Conservation (phyloP, 305 asterid genomes). For the Fraxinus velutina region DNA sequence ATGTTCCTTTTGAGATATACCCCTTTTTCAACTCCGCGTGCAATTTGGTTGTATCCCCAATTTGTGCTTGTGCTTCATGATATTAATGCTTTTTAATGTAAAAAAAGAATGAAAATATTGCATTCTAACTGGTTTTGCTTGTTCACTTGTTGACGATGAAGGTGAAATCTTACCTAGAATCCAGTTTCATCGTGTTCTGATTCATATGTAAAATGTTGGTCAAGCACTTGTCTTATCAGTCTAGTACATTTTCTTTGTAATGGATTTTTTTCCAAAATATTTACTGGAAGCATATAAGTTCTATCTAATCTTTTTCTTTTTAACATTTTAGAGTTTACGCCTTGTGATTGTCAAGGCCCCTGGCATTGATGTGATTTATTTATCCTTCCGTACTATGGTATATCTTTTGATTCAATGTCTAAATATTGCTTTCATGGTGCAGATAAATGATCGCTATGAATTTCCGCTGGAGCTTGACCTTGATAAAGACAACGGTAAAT, state of each 20-base stretch:
- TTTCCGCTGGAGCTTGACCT: conserved; percentile 96
- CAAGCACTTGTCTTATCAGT: not conserved
- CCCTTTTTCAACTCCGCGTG: not conserved
- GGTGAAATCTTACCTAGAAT: not conserved
- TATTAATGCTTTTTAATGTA: not conserved
- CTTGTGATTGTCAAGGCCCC: not conserved
- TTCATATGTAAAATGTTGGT: not conserved
- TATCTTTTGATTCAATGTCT: not conserved
- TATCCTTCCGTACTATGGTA: not conserved
- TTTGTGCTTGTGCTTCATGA: not conserved
- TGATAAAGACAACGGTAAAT: conserved; percentile 88
- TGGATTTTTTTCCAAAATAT: not conserved
- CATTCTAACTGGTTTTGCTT: not conserved
- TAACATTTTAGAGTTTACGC: not conserved
- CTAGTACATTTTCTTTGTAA: not conserved
- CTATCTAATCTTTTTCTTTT: not conserved
- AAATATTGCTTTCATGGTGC: conserved; percentile 23
- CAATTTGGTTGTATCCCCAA: not conserved
- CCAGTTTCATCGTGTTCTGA: not conserved
- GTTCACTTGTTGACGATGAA: not conserved
- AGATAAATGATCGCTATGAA: conserved; percentile 99
- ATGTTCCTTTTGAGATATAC: not conserved
- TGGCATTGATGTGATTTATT: not conserved
- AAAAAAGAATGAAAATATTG: not conserved
- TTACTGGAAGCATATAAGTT: not conserved